phyloP scores from a whole-genome alignment of 208 protist species.

The Crithidia thermophila region DNA sequence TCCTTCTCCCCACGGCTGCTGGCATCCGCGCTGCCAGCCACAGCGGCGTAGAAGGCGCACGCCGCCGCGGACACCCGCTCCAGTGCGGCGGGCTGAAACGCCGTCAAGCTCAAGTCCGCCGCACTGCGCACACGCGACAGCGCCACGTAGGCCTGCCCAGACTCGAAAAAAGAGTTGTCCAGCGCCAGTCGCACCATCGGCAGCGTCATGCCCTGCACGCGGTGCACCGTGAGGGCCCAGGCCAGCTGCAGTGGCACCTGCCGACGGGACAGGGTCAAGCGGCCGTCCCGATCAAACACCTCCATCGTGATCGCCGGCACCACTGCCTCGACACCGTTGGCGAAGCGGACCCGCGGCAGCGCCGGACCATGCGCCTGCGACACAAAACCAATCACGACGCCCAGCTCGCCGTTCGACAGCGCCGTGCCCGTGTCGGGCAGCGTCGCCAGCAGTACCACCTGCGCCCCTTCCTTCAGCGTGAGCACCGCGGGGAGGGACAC shows the following conservation, averaged over 20 bases:
- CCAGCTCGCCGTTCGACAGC: constrained; percentile 42
- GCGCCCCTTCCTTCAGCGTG: constrained; percentile 66
- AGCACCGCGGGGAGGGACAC: constrained; percentile 52
- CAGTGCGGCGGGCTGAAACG: constrained; percentile 29
- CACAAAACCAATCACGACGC: constrained; percentile 35
- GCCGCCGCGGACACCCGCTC: constrained; percentile 12
- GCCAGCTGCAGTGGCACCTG: constrained; percentile 94
- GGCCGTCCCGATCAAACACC: constrained; percentile 28
- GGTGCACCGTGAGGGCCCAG: constrained; percentile 96
- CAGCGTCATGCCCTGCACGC: constrained; percentile 94
- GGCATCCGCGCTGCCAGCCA: constrained; percentile 1
- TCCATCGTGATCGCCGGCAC: constrained; percentile 55
- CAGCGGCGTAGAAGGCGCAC: constrained; percentile 28
- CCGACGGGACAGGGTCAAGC: constrained; percentile 40
- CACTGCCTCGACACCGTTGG: constrained; percentile 38
- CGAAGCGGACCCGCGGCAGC: constrained; percentile 68
- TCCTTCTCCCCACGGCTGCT: too few species aligned
- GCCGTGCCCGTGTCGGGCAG: constrained; percentile 40
- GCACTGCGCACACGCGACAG: constrained; percentile 59
- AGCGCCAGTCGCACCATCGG: constrained; percentile 55
- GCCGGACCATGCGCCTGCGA: constrained; percentile 31
- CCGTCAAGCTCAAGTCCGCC: constrained; percentile 39
- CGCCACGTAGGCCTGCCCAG: constrained; percentile 82
- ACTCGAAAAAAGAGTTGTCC: constrained; percentile 60
- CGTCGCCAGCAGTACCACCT: constrained; percentile 70